phyloP scores from a whole-genome alignment of 2,329 filamentous ascomycete species.

The Thelonectria discophora region DNA sequence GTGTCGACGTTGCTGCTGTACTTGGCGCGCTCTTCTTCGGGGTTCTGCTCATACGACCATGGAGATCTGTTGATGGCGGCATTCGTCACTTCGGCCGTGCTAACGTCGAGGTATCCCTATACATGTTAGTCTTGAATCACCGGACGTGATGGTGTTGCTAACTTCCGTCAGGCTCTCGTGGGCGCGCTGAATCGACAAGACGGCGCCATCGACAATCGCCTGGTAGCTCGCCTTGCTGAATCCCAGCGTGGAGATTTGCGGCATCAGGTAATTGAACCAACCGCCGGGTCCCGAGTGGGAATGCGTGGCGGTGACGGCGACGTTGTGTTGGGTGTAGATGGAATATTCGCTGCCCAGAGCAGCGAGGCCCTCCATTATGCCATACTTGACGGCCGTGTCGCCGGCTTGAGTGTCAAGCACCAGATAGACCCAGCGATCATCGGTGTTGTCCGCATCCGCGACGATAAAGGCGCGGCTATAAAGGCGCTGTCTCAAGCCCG shows the following conservation, averaged over 20 bases:
- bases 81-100: constrained; percentile 73
- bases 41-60: constrained; percentile 88
- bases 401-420: constrained; percentile 88
- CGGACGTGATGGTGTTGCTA: constrained; percentile 22
- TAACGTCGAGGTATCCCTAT: constrained; percentile 74
- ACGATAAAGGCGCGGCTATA: constrained; percentile 92
- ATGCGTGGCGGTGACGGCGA: constrained; percentile 92
- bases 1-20: constrained; percentile 68
- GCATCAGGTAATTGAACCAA: constrained; percentile 94
- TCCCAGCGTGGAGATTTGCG: constrained; percentile 87
- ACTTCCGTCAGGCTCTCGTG: constrained; percentile 65
- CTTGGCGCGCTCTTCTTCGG: constrained; percentile 73
- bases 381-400: constrained; percentile 86
- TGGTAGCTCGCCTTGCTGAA: constrained; percentile 88
- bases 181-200: constrained; percentile 83
- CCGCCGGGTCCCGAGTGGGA: constrained; percentile 91
- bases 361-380: constrained; percentile 80
- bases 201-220: constrained; percentile 86
- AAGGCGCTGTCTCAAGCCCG: constrained; percentile 84
- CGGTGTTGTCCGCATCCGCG: constrained; percentile 69
- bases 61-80: constrained; percentile 91
- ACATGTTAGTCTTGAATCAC: neutral
- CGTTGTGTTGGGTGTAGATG: constrained; percentile 79
- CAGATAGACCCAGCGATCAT: constrained; percentile 84
- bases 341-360: constrained; percentile 76